Evolutionary conservation across 495 filamentous ascomycete species (phyloP), one percentile per base, ranked within the genome.

Genomic region (Sordaria brevicollis): DNA sequence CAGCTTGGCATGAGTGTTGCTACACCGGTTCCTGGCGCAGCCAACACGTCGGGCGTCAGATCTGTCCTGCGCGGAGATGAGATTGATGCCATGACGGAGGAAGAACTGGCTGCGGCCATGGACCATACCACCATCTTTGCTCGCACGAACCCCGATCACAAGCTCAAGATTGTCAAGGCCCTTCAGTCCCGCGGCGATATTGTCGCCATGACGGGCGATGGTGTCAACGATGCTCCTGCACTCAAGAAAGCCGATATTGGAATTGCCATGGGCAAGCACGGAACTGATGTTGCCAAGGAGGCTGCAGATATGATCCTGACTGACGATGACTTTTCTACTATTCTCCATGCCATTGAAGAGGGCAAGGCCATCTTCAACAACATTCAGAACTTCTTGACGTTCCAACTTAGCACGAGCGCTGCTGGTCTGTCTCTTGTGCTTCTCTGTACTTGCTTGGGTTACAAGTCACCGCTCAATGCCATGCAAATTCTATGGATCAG

Each of bases 401-500:
- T 99, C 81, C 95, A 99, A 81, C 89, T 99, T 54, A 97, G 93
- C 78, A 99, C 95, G 69, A 97, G 93, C 76, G 94, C 96, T 38
- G 96, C 95, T 72, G 94, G 96, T 35, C 83, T 99, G 69, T 91
- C 91, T 74, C 85, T 99, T 31, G 96, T 99, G 6, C 85, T 99
- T 67, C 76, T 98, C 73, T 96, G 93, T 80, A 97, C 95, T 33
- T 91, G 91, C 70, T 83, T 97, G 71, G 95, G 95, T 17, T 93
- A 96, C 82, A 92, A 91, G 78, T 97, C 94, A 73, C 95, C 95
- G 43, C 83, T 99, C 35, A 99, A 99, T 76, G 92, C 95, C 37
- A 99, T 98, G 94, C 95, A 99, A 81, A 99, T 99, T 78, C 85
- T 99, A 57, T 99, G 95, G 95, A 98, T 99, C 74, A 99, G 94